Evolutionary conservation across 352 stramenopile genomes (phyloP), one percentile per base, ranked within the genome.

Genomic region (Phytopythium litorale): DNA sequence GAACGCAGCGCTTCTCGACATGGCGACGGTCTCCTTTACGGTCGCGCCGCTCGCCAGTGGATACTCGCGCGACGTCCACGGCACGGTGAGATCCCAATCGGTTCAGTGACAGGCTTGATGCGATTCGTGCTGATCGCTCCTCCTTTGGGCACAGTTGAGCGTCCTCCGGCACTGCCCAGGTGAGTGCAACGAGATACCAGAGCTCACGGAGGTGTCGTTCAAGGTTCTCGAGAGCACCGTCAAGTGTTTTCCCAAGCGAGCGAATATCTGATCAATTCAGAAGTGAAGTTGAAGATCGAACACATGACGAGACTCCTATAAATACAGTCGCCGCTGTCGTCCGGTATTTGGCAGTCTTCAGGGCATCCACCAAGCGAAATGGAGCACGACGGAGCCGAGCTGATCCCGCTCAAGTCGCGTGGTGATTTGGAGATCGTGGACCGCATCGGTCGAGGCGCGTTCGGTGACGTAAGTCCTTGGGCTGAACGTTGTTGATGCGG

Each of bases 31-130:
- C 38, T 64, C 76, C 4, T 74, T 91, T 42, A 50, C 66, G 0
- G 79, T 81, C 18, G 70, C 78, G n/a, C 76, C 81, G 6, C 65
- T 92, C 7, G 63, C 73, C 1, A 90, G 74, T 46, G 84, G 84
- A 16, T 92, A 91, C 67, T 89, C 76, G 52, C 89, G 86, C 53
- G 84, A 91, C 45, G 79, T 92, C 4, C 79, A 92, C 33, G 84
- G 84, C 61, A 89, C 81, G 46, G 84, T 93, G 71, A 25, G 66
- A 0, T 25, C 13, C 15, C 6, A 12, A 4, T 37, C 19, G 11
- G 35, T 35, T 4, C 15, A 33, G 21, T 5, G 48, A 16, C 25
- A n/a, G 40, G 2, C 12, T 25, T n/a, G 4, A 5, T 21, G 13
- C 1, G 13, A 4, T 2, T 21, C 30, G 9, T 52, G 7, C 53